Evolutionary conservation across 345 rosid species (phyloP), one percentile per base, ranked within the genome.

Genomic region (Eutrema yunnanense): DNA sequence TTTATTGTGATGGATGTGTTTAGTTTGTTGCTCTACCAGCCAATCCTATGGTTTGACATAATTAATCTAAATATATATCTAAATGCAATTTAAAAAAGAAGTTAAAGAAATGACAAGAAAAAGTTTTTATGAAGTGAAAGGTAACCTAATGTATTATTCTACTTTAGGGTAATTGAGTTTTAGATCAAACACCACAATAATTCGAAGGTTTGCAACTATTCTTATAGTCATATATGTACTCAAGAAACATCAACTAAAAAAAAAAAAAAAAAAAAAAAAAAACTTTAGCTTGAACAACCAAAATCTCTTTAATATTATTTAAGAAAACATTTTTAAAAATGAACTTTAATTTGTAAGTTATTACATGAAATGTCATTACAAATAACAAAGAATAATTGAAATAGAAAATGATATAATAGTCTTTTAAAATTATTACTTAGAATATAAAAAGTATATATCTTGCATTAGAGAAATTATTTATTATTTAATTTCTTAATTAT

Each of bases 31-130:
- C 29, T 47, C 51, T 47, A 50, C 63, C 52, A 73, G 65, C 13
- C 59, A 73, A 47, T 73, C 59, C 41, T 56, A 13, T 64, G 65
- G 57, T 63, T 73, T 66, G 61, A 74, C 61, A 66, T 66, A n/a
- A 48, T 27, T 36, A 48, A 73, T 73, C 57, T 3, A 53, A 9
- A 55, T 36, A 64, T 36, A 22, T 22, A 22, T 22, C 27, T n/a
- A 44, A 36, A 37, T 36, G 33, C 33, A 12, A 46, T 27, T 33
- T 4, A 34, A 6, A 33, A 26, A 44, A 11, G 3, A 56, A 64
- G 5, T 38, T 54, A 69, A 57, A 65, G 36, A 56, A 73, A 57
- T 47, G 62, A 38, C 65, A 65, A 27, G 34, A 62, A 63, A 61
- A 72, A 13, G 65, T 22, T 64, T 46, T 14, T 7, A 37, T 55